Conservation (phyloP, 768 basidiomycete species). For the Hygrocybe coccinea region DNA sequence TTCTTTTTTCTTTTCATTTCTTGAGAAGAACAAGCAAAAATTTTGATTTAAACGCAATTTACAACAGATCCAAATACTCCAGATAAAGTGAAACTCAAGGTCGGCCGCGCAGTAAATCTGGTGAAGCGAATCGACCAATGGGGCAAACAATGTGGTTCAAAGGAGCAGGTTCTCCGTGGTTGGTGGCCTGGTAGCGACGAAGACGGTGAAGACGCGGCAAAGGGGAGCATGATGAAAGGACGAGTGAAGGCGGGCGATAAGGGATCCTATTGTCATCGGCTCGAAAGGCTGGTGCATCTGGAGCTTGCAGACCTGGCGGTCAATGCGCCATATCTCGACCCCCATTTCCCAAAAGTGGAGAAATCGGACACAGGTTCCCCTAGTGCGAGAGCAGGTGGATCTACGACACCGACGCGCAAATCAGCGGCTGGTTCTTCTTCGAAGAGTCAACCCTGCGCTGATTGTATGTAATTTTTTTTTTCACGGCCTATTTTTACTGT, state of each 20-base stretch:
- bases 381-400: conserved; percentile 14
- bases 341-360: conserved; percentile 39
- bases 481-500: neutral
- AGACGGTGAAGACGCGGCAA: conserved; percentile 13
- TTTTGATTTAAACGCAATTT: neutral
- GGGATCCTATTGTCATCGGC: conserved; percentile 63
- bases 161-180: conserved; percentile 67
- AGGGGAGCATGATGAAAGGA: conserved; percentile 58
- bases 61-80: conserved; percentile 22
- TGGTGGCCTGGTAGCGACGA: conserved; percentile 53
- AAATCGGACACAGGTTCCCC: conserved; percentile 10
- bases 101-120: conserved; percentile 72
- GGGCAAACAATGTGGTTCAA: conserved; percentile 76
- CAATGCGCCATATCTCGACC: conserved; percentile 55
- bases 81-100: conserved; percentile 61
- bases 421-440: conserved; percentile 20
- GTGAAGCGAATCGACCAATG: conserved; percentile 72
- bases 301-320: conserved; percentile 68
- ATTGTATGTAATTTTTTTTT: conserved; percentile 24
- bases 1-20: no score
- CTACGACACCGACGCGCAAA: neutral
- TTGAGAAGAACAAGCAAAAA: neutral
- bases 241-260: conserved; percentile 56
- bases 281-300: conserved; percentile 76
- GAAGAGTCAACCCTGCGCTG: conserved; percentile 32